Evolutionary conservation across 2,329 filamentous ascomycete genomes (phyloP), one percentile per base, ranked within the genome.

Genomic region (Trichoderma gracile): DNA sequence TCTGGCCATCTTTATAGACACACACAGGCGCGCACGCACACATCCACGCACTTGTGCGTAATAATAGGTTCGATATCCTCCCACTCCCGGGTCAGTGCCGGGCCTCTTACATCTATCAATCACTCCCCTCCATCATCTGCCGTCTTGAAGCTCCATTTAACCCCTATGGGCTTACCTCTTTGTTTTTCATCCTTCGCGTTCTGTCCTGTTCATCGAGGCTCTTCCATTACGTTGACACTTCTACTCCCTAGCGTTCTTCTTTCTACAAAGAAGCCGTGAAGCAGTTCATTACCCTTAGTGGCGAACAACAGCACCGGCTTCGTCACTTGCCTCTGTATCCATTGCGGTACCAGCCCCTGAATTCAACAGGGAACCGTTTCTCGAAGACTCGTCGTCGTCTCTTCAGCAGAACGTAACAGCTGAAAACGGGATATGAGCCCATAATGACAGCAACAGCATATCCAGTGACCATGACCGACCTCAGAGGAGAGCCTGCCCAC

Each of bases 391-490:
- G 45, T 40, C 42, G 30, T 19, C 17, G 42, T 30, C 21, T 63
- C 43, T 21, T 45, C 30, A 49, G 33, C 33, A 38, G 38, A 33
- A 25, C 57, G 64, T 66, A 64, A 62, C 66, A 65, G 56, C 67
- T 38, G 33, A 61, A 67, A 65, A 66, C 67, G 69, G 73, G 80
- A 79, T 73, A 84, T 83, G 82, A 73, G 79, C 82, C 77, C 81
- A 86, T 86, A 83, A 85, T 84, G 80, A 84, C 84, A 79, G 83
- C 82, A 45, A 56, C 65, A 76, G 84, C 83, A 69, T 85, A 86
- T 76, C 82, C 84, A 78, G 81, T 82, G 73, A 84, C 80, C 74
- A 86, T 87, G 84, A 83, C 84, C 82, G 84, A 86, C 75, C 75
- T 87, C 79, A 86, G 86, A 81, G 78, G 79, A 74, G 84, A 87